Evolutionary conservation across 2,329 filamentous ascomycete genomes (phyloP), one percentile per base, ranked within the genome.

Genomic region (Sarocladium brachiariae): DNA sequence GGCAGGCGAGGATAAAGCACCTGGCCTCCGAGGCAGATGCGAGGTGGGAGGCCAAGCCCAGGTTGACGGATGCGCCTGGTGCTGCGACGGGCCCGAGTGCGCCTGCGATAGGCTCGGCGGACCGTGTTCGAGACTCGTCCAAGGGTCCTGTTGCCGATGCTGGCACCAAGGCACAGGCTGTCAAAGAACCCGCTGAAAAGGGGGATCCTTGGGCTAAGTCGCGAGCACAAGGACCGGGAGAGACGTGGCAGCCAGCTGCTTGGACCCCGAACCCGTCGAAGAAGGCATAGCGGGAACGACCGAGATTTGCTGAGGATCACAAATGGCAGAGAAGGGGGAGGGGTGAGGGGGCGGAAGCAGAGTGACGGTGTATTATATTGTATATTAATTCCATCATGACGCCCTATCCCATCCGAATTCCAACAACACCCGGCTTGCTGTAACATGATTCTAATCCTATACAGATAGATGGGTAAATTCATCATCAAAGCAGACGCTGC

Each of bases 221-320:
- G 1, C 70, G 53, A 33, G 56, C 63, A 1, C 58, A 59, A 18
- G 74, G 72, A 0, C 79, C 81, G 0, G 73, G 82, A 50, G 82
- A 87, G 61, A 71, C 67, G n/a, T 87, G 83, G 82, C 81, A 86
- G 64, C 85, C 85, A 0, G 62, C 78, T 45, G 68, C 80, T 2
- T 88, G 84, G 84, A 69, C 63, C 4, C 80, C 80, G 3, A 64
- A 65, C 2, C 57, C 70, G n/a, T 50, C 56, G 10, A 71, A 63
- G 57, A 67, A 63, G 53, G 55, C 53, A 37, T 47, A 47, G 33
- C 7, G 3, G 14, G 4, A 19, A 19, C 13, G 13, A 39, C n/a
- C 9, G 27, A n/a, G n/a, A n/a, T n/a, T n/a, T n/a, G n/a, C n/a
- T n/a, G n/a, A n/a, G n/a, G n/a, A n/a, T n/a, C 23, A n/a, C 21